A percentile compares a stretch with the other conserved stretches of the same genome.
Evolutionary conservation across 2,329 filamentous ascomycete species (phyloP).

Genomic region (Fusarium sp.): DNA sequence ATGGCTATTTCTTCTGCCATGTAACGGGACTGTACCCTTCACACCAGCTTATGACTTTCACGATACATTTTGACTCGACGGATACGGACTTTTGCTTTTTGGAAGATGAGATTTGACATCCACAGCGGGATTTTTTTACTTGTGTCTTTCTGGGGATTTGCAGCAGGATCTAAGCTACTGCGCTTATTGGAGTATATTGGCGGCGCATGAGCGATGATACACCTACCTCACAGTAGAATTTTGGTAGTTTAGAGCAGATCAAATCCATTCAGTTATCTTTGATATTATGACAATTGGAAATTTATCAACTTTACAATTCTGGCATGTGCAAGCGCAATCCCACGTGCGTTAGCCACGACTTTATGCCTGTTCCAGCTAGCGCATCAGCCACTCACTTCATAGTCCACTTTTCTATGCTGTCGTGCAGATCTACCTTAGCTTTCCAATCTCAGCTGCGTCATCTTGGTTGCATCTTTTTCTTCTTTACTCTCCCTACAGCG

Average conservation of each 20-base stretch:
- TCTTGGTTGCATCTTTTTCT: slow-evolving; percentile 7
- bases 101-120: slow-evolving; percentile 29
- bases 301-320: slow-evolving; percentile 31
- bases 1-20: slow-evolving; percentile 45
- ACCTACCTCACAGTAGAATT: slow-evolving; percentile 4
- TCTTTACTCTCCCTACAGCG: background rate
- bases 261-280: slow-evolving; percentile 26
- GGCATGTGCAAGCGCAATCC: slow-evolving; percentile 29
- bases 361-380: slow-evolving; percentile 4
- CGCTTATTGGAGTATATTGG: slow-evolving; percentile 34
- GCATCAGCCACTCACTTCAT: slow-evolving; percentile 17
- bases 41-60: slow-evolving; percentile 23
- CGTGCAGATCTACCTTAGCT: slow-evolving; percentile 31
- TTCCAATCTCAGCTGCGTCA: slow-evolving; percentile 26
- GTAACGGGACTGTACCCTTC: slow-evolving; percentile 8
- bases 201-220: slow-evolving; percentile 30
- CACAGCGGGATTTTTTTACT: slow-evolving; percentile 30
- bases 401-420: slow-evolving; percentile 20
- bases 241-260: slow-evolving; percentile 25
- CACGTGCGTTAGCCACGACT: slow-evolving; percentile 22
- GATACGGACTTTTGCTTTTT: slow-evolving; percentile 12
- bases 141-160: slow-evolving; percentile 13
- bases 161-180: slow-evolving; percentile 6
- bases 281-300: slow-evolving; percentile 34
- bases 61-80: slow-evolving; percentile 15